Percentiles rank a stretch among this genome's conserved stretches.
phyloP scores from a whole-genome alignment of 1,284 basidiomycete genomes.

The Taiwanofungus camphoratus region DNA sequence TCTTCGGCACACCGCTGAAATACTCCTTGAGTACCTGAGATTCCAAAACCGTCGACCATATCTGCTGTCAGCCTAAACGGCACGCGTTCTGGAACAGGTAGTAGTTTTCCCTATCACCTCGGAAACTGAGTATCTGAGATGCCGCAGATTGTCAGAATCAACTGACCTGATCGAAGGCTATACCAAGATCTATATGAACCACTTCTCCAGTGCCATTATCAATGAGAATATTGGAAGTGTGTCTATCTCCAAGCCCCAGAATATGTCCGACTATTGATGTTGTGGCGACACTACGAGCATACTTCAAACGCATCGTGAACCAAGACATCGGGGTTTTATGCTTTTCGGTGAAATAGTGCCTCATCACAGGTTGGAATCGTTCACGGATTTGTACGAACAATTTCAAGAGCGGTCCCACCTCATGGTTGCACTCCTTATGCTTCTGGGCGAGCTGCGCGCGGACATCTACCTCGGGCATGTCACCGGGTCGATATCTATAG shows the following conservation, averaged over 20 bases:
- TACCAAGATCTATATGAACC: conserved; percentile 94
- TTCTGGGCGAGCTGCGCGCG: conserved; percentile 19
- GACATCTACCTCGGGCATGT: conserved; percentile 24
- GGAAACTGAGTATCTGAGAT: not conserved
- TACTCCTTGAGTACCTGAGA: conserved; percentile 87
- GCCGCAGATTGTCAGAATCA: not conserved
- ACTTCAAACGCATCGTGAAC: conserved; percentile 91
- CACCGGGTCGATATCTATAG: conserved; percentile 37
- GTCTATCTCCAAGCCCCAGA: conserved; percentile 90
- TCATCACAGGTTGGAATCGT: conserved; percentile 81
- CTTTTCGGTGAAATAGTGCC: conserved; percentile 90
- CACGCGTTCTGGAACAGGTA: conserved; percentile 83
- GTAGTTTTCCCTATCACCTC: conserved; percentile 63
- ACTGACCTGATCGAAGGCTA: conserved; percentile 92
- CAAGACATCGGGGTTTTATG: conserved; percentile 86
- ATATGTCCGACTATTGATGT: conserved; percentile 94
- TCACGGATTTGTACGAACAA: conserved; percentile 50
- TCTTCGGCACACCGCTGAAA: conserved; percentile 95
- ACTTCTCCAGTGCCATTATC: conserved; percentile 83
- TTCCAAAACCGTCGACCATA: conserved; percentile 91
- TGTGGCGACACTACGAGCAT: conserved; percentile 88
- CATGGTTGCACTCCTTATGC: conserved; percentile 20
- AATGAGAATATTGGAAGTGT: conserved; percentile 89
- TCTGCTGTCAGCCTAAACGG: conserved; percentile 95
- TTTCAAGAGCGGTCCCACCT: conserved; percentile 34